Base-by-base conservation (phyloP, 441 rosid genomes). In the Erysimum cheiri region DNA sequence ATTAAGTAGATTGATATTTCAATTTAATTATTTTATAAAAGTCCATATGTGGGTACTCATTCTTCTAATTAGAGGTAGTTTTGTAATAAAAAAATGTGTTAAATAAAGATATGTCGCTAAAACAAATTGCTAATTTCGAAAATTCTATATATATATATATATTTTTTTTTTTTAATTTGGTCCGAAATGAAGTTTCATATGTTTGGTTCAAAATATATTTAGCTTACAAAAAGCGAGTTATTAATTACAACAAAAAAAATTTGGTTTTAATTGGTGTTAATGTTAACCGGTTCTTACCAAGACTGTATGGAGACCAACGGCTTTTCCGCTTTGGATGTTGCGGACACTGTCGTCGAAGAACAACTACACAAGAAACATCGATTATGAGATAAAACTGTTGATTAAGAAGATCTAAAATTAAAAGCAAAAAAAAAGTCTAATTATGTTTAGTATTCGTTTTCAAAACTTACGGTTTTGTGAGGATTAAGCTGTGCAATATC, bases 321-420 rank as follows among this genome's bases (percentile, higher is more conserved):
- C 70, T 73, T 82, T 85, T 24, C 81, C 91, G 1, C 83, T 67
- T 71, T 85, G 78, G 56, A 86, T 71, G 73, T 88, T 86, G 13
- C 89, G 82, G 52, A 68, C 3, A 71, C 89, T 88, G 33, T 88
- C 93, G 57, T 88, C 91, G 17, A 88, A 83, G 73, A 88, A 86
- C 48, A 85, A 60, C 91, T 86, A 83, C 61, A 73, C 60, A 65
- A 36, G 47, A 0, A 19, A 8, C 15, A 48, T 28, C 13, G 15
- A 13, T 33, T 64, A 14, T n/a, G 3, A 36, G 33, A 37, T 47
- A 11, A 60, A 44, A 28, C 7, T 8, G 11, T 41, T 8, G 3
- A 54, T 7, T 22, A 46, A 3, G 14, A 56, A 5, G 15, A 5
- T 35, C 0, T 4, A 17, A 17, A 11, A 9, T 9, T 7, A n/a